Evolutionary conservation across 176 grass and related monocot genomes (phyloP), one percentile per base, ranked within the genome.

Genomic region (Avena sativa): DNA sequence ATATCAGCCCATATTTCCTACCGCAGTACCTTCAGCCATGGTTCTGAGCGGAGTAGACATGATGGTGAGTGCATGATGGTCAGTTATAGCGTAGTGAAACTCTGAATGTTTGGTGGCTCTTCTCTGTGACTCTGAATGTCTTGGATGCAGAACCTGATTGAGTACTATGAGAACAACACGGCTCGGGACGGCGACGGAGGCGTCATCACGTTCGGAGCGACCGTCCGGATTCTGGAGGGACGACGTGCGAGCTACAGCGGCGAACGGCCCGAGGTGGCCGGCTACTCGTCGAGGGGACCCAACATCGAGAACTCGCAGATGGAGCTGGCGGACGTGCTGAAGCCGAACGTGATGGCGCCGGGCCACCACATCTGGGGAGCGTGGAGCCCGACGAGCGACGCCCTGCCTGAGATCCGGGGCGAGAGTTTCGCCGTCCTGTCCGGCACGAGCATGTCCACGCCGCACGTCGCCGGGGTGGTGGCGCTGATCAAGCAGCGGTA

Each of bases 291-390:
- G 32, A 88, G 96, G 84, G 96, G 96, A 13, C 92, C 96, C 9
- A 91, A 91, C 89, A 74, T 93, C 72, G 92, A 92, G 67, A 91
- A 94, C 81, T 19, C 43, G 38, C 77, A 71, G 25, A 82, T 86
- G 85, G 32, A 89, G 61, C 61, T 83, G 40, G 93, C 93, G 16
- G 96, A 98, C 49, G 92, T 94, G 16, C 82, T 98, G 71, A 98
- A 98, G 43, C 96, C 96, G 4, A 98, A 94, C 84, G 85, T 98
- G 7, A 91, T 96, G 90, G 96, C 96, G 57, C 96, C 93, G 4
- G 96, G 96, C 9, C 83, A 93, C 40, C 71, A 88, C 20, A 94
- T 98, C 38, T 98, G 96, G 96, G 96, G 90, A 78, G 96, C 96
- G 51, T 98, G 96, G 96, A 98, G 92, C 74, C 88, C 94, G 28